Evolutionary conservation across 805 yeast genomes (phyloP).

Genomic region (Ogataea paraovalis): DNA sequence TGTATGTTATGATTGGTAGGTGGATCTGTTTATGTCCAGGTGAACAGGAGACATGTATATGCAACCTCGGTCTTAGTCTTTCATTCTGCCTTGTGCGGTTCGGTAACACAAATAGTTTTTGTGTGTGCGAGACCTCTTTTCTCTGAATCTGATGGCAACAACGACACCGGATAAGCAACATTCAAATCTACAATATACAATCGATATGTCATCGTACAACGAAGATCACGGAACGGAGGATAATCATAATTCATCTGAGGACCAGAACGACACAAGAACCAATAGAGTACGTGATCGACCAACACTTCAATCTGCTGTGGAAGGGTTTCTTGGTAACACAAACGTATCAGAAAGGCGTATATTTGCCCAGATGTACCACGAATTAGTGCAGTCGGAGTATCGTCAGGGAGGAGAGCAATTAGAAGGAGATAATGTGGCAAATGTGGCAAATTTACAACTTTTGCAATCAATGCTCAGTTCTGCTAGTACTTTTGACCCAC

Average conservation of each 20-base stretch:
- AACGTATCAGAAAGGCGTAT: constrained; percentile 1
- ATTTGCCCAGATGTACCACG: constrained; percentile 1
- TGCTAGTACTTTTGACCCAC: constrained; percentile 9
- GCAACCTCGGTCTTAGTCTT: too few species aligned
- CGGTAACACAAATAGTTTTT: too few species aligned
- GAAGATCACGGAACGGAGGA: constrained; percentile 14
- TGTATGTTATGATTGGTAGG: too few species aligned
- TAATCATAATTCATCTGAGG: constrained; percentile 2
- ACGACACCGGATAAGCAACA: too few species aligned
- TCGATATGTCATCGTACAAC: constrained; percentile 12
- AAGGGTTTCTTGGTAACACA: constrained; percentile 1
- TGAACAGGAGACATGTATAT: too few species aligned
- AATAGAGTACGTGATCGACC: neutral
- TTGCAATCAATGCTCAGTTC: constrained; percentile 6
- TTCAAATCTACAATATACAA: too few species aligned
- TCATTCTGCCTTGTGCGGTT: too few species aligned
- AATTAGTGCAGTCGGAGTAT: neutral
- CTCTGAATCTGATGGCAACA: too few species aligned
- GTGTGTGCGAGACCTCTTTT: too few species aligned
- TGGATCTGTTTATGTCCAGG: too few species aligned
- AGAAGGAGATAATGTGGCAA: neutral
- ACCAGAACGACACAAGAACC: neutral
- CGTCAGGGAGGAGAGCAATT: neutral
- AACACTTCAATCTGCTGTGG: constrained; percentile 1
- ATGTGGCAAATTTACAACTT: neutral